A percentile compares a stretch with the other conserved stretches of the same genome.
Evolutionary conservation across 2,329 filamentous ascomycete species (phyloP).

Genomic region (Penicillium glabrum): DNA sequence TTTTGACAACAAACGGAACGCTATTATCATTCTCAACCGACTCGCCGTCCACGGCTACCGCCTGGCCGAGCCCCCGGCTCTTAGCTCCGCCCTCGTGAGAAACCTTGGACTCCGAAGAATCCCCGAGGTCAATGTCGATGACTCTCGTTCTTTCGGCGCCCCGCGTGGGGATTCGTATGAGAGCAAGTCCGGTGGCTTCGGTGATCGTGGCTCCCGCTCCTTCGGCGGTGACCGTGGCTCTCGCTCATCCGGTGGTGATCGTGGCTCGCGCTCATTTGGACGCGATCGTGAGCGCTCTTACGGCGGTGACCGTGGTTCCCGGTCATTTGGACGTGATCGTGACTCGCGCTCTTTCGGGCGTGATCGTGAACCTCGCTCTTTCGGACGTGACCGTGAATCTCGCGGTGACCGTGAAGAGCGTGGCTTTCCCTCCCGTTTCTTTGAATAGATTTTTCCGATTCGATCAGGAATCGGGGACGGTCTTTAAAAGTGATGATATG

Average conservation of each 20-base stretch:
- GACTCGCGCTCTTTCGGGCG: neutral
- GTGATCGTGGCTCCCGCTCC: neutral
- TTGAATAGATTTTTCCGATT: neutral
- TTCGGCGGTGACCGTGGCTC: neutral
- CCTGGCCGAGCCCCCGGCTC: conserved; percentile 41
- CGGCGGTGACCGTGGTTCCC: neutral
- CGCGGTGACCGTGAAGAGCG: neutral
- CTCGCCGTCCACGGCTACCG: conserved; percentile 50
- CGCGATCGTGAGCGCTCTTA: neutral
- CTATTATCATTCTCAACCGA: conserved; percentile 48
- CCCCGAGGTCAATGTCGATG: conserved; percentile 25
- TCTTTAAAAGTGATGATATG: neutral
- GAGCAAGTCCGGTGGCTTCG: neutral
- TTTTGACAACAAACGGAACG: conserved; percentile 35
- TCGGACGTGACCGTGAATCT: neutral
- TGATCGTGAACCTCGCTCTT: neutral
- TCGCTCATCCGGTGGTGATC: neutral
- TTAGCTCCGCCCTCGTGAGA: conserved; percentile 21
- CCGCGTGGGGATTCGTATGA: neutral
- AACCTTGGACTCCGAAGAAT: conserved; percentile 31
- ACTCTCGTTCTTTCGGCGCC: neutral
- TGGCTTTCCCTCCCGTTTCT: neutral
- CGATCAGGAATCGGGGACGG: neutral
- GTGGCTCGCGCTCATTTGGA: neutral
- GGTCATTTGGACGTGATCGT: neutral